Evolutionary conservation across 2,329 filamentous ascomycete species (phyloP), one percentile per base, ranked within the genome.

Genomic region (Aspergillus fructus): DNA sequence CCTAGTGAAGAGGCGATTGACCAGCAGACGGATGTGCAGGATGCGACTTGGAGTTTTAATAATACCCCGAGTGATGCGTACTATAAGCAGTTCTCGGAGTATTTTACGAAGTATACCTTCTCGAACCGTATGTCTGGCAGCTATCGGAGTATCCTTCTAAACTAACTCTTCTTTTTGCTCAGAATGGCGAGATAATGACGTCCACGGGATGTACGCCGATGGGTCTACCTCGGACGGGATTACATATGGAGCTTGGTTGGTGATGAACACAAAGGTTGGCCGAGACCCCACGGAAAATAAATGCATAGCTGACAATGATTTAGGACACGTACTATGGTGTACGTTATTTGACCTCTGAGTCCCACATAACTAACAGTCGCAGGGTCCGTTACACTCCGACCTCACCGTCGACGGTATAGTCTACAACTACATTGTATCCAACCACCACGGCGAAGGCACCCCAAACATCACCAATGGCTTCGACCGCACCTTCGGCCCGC

Each of bases 41-140:
- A 88, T 69, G 84, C 85, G 4, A 86, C 85, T 0, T 87, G 84
- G 83, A 82, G 83, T 47, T 67, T 87, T 13, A 81, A 82, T 24
- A 82, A 82, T 47, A 80, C 80, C 0, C 79, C 80, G 0, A 65
- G 80, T 15, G 82, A 85, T 64, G 74, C 81, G 0, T 88, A 87
- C 63, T 81, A 84, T 0, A 68, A 79, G 39, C 73, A 84, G 46
- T 79, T 83, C 55, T 77, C 82, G 2, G 81, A 86, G 46, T 88
- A 86, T 68, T 88, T 87, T 64, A 88, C 85, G 21, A 88, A 88
- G 67, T 88, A 88, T 64, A 87, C 82, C 0, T 87, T 88, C 58
- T 76, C 79, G 4, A 82, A 84, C 56, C 77, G 76, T 69, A 59
- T 11, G 34, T 21, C 0, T 11, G 12, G 9, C 13, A 21, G 3